A percentile compares a stretch with the other conserved stretches of the same genome.
Conservation (phyloP, 129 eudicot species). For the Rutidosis leptorrhynchoides region DNA sequence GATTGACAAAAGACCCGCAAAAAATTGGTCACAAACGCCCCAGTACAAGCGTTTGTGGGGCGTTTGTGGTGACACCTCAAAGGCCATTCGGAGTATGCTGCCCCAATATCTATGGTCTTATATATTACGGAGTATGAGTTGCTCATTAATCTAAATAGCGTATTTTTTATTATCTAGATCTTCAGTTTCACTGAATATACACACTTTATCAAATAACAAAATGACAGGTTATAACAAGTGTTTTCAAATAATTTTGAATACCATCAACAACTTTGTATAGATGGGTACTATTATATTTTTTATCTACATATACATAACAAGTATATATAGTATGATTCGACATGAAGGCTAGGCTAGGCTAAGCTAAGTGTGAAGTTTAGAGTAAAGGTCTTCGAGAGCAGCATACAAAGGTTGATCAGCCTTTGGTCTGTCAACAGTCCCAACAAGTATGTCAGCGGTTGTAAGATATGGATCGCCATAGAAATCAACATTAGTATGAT, state of each 20-base stretch:
- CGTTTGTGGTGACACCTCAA: too few relatives aligned
- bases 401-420: slow-evolving; percentile 91
- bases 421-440: slow-evolving; percentile 84
- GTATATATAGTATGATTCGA: neutral
- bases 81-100: too few relatives aligned
- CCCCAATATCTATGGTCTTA: too few relatives aligned
- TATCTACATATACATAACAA: slow-evolving; percentile 25
- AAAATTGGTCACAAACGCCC: too few relatives aligned
- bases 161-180: neutral
- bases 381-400: slow-evolving; percentile 66
- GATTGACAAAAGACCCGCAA: too few relatives aligned
- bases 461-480: slow-evolving; percentile 97
- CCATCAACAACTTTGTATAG: neutral
- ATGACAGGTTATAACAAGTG: slow-evolving; percentile 7
- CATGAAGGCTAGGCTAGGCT: too few relatives aligned
- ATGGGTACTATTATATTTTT: too few relatives aligned
- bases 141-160: too few relatives aligned
- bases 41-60: too few relatives aligned
- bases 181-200: neutral
- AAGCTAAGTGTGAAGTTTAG: slow-evolving; percentile 31
- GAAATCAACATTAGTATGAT: slow-evolving; percentile 75
- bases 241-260: neutral
- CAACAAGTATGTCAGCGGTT: slow-evolving; percentile 78
- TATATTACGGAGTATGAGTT: too few relatives aligned
- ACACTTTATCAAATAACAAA: neutral